Percentiles rank a stretch among this genome's conserved stretches.
These are phyloP conservation scores for Trifolium subterraneum DNA, from an alignment of 306 rosid genomes.

Conservation along the genomic window DNA sequence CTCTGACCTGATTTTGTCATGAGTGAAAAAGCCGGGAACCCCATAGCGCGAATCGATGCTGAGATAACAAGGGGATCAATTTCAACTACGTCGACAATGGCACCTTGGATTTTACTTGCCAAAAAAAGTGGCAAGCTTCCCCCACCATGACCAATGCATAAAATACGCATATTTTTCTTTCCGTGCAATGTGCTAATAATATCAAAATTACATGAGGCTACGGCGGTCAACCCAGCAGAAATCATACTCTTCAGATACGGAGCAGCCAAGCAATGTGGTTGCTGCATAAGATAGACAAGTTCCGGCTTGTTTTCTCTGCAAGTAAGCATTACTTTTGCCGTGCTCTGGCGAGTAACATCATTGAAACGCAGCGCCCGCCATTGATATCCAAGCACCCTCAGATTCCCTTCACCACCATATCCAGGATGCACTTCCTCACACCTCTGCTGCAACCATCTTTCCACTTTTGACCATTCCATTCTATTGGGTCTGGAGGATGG, in stretches of 20 bases:
- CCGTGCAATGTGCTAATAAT: conserved; percentile 60
- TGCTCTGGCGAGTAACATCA: conserved; percentile 82
- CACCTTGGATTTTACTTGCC: conserved; percentile 90
- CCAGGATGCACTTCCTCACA: conserved; percentile 57
- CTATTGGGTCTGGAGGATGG: conserved; percentile 76
- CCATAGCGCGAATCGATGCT: conserved; percentile 89
- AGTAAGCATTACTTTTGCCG: conserved; percentile 74
- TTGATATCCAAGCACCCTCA: conserved; percentile 80
- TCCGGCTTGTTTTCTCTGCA: conserved; percentile 59
- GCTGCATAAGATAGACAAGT: conserved; percentile 73
- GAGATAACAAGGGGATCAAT: conserved; percentile 91
- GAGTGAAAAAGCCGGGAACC: conserved; percentile 84
- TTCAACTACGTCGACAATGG: conserved; percentile 73
- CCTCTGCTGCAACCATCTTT: conserved; percentile 74
- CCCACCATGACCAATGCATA: conserved; percentile 97
- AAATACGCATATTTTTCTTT: conserved; percentile 62
- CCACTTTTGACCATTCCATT: conserved; percentile 63
- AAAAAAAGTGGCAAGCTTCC: conserved; percentile 90
- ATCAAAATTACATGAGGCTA: conserved; percentile 79
- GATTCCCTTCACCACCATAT: conserved; percentile 44
- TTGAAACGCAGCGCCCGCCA: conserved; percentile 93
- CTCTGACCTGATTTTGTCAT: conserved; percentile 64
- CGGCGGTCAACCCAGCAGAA: conserved; percentile 72
- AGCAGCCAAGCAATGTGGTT: conserved; percentile 89
- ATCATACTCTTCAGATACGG: conserved; percentile 95